Conservation (phyloP, 495 filamentous ascomycete species). For the Penicillium antarcticum region DNA sequence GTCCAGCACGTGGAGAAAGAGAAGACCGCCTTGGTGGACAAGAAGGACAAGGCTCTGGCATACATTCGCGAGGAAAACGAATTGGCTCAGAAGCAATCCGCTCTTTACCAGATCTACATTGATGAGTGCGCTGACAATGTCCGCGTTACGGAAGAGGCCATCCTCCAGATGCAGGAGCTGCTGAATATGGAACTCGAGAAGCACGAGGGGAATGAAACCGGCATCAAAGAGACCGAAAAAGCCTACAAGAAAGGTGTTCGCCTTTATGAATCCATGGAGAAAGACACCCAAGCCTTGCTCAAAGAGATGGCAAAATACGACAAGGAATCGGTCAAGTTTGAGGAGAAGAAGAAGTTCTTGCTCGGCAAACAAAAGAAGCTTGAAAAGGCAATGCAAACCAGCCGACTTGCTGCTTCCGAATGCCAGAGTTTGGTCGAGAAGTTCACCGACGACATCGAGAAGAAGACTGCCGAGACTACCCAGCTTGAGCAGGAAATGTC, state of each 20-base stretch:
- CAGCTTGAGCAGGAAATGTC: constrained; percentile 70
- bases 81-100: constrained; percentile 78
- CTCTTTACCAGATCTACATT: constrained; percentile 87
- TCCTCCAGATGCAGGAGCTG: constrained; percentile 82
- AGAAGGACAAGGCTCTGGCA: constrained; percentile 89
- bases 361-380: constrained; percentile 88
- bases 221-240: constrained; percentile 86
- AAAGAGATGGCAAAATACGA: constrained; percentile 92
- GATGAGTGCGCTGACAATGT: constrained; percentile 84
- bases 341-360: constrained; percentile 95
- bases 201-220: constrained; percentile 84
- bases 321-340: constrained; percentile 93
- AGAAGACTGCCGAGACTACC: constrained; percentile 64
- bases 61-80: constrained; percentile 93
- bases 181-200: constrained; percentile 87
- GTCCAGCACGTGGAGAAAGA: constrained; percentile 99
- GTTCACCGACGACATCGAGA: constrained; percentile 71
- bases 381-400: constrained; percentile 78
- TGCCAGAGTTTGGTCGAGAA: constrained; percentile 75
- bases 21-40: constrained; percentile 84
- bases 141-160: constrained; percentile 84
- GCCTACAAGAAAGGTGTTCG: constrained; percentile 76
- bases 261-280: constrained; percentile 79
- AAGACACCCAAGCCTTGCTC: constrained; percentile 69
- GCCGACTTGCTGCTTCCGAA: constrained; percentile 66